Evolutionary conservation across 768 basidiomycete genomes (phyloP), one percentile per base, ranked within the genome.

Genomic region (Arthromyces matolae): DNA sequence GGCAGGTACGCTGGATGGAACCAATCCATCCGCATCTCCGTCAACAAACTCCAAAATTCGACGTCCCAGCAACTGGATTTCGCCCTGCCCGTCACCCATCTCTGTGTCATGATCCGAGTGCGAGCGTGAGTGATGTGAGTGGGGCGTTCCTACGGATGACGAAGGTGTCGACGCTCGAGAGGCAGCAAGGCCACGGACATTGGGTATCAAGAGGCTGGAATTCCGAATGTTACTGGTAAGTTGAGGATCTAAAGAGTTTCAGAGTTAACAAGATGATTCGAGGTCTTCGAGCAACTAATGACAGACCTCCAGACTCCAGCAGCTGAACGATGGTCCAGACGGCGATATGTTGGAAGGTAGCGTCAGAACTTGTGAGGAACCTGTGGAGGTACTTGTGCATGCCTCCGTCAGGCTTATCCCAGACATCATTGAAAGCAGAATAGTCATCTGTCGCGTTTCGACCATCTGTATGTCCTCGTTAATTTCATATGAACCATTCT

Each of bases 321-420:
- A 99, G 71, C 63, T 99, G 96, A 20, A 97, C 94, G 56, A 98
- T 94, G 0, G 96, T 97, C 96, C 96, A 99, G 35, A 99, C 93
- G 27, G 96, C 96, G 53, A 98, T 99, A 63, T 99, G 96, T 66
- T 97, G 94, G 85, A 99, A 99, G 1, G 96, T 99, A 12, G 91
- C 86, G 61, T 99, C 96, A 5, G 88, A 74, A 61, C 90, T 94
- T 33, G 83, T 90, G 57, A 99, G 69, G 81, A 99, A 99, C 36
- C 91, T 81, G 63, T 91, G 86, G 35, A 99, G 76, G 69, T 99
- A 99, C 51, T 80, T 81, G 65, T 97, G 95, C 78, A 99, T 86
- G 34, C 96, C 96, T 16, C 94, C 96, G 47, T 96, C 93, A 6
- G 96, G 96, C 65, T 93, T 89, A 58, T 93, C 89, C 96, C 96